These are phyloP conservation scores for Chlorella sp. DNA, from an alignment of 139 green algal genomes.

Conservation along the genomic window DNA sequence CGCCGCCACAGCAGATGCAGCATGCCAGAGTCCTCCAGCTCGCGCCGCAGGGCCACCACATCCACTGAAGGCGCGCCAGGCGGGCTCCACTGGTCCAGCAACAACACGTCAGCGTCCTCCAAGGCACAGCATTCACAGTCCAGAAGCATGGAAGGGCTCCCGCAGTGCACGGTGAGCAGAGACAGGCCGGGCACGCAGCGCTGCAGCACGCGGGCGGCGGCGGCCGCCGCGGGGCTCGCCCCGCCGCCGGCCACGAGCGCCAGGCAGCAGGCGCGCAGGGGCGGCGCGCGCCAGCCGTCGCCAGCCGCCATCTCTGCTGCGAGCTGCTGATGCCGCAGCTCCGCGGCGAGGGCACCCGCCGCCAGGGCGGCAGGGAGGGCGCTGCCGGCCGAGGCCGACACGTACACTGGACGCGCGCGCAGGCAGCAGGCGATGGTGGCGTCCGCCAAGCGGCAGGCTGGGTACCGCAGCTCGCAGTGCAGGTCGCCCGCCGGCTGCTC, in stretches of 20 bases:
- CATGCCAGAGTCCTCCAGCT: background rate
- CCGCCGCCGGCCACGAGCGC: background rate
- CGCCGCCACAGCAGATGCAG: constrained; percentile 21
- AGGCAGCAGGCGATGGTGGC: constrained; percentile 1
- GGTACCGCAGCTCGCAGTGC: constrained; percentile 29
- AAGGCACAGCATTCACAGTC: constrained; percentile 10
- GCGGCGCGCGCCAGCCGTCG: background rate
- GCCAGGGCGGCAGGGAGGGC: constrained; percentile 12
- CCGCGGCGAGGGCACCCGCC: constrained; percentile 12
- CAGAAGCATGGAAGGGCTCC: background rate
- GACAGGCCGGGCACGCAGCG: background rate
- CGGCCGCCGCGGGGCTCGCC: background rate
- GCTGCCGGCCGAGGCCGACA: constrained; percentile 8
- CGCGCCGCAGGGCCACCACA: background rate
- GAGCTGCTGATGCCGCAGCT: constrained; percentile 11
- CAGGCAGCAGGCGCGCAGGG: background rate
- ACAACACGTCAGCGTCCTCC: background rate
- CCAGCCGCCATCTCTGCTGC: constrained; percentile 4
- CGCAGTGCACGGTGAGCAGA: no score
- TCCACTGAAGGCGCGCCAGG: background rate
- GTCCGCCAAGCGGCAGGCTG: constrained; percentile 11
- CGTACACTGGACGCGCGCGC: constrained; percentile 6
- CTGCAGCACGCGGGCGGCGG: constrained; percentile 11
- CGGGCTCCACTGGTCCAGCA: background rate
- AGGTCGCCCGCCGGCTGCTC: constrained; percentile 27